phyloP scores from a whole-genome alignment of 2,329 filamentous ascomycete species.

The Arthrobotrys entomopaga region DNA sequence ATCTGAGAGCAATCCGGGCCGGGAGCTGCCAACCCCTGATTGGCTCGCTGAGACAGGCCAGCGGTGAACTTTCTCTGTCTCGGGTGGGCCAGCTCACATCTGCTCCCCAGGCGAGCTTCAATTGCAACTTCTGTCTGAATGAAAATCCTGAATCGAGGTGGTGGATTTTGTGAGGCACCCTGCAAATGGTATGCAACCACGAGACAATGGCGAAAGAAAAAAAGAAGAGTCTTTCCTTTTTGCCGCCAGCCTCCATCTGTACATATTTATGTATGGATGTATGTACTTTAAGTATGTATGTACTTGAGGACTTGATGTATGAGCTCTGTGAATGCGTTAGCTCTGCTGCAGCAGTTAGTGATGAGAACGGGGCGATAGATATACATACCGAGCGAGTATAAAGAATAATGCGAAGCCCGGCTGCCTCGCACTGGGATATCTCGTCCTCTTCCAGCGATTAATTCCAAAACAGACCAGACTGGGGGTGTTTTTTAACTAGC shows the following conservation, averaged over 20 bases:
- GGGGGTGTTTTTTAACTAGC: no score
- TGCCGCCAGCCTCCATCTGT: constrained; percentile 4
- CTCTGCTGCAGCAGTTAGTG: neutral
- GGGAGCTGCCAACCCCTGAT: constrained; percentile 40
- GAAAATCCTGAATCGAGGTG: constrained; percentile 22
- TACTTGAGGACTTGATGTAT: no score
- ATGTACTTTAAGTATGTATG: no score
- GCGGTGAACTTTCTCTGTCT: constrained; percentile 9
- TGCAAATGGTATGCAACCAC: constrained; percentile 53
- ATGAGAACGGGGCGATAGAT: constrained; percentile 21
- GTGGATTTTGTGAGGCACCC: constrained; percentile 28
- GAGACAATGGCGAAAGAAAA: constrained; percentile 23
- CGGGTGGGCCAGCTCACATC: constrained; percentile 36
- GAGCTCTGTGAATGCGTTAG: neutral
- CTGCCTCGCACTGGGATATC: no score
- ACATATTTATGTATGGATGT: no score
- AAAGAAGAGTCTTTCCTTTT: constrained; percentile 4
- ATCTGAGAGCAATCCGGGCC: constrained; percentile 10
- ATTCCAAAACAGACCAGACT: no score
- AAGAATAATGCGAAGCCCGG: no score
- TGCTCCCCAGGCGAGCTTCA: constrained; percentile 28
- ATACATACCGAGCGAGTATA: no score
- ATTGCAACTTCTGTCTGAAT: constrained; percentile 19
- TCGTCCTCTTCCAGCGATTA: no score
- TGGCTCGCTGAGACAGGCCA: constrained; percentile 30